These are phyloP conservation scores for Fabrea salina DNA, from an alignment of 169 alveolate species.

Conservation along the genomic window DNA sequence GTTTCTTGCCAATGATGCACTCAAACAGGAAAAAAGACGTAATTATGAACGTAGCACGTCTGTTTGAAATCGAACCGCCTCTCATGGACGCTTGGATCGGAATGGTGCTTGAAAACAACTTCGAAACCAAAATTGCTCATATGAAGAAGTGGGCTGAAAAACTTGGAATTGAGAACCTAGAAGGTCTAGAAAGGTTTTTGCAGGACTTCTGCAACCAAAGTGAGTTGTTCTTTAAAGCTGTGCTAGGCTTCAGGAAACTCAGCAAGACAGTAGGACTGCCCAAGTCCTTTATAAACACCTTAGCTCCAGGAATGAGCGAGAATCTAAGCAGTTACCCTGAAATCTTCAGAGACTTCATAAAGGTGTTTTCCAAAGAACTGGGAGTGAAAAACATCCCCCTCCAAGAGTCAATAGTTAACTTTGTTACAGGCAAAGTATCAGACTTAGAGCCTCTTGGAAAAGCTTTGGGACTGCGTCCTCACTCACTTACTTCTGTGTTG, in stretches of 20 bases:
- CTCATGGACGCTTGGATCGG: background rate
- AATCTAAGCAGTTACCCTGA: background rate
- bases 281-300: background rate
- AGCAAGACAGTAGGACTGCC: background rate
- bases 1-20: background rate
- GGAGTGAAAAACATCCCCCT: background rate
- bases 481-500: background rate
- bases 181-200: background rate
- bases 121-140: background rate
- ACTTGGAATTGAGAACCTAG: background rate
- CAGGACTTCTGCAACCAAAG: background rate
- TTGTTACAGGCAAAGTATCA: background rate
- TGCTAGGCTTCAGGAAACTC: background rate
- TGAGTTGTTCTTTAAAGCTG: background rate
- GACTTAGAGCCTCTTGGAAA: conserved; percentile 1
- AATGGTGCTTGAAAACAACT: background rate
- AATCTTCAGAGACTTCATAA: background rate
- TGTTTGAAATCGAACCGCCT: background rate
- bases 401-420: background rate
- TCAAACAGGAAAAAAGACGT: background rate
- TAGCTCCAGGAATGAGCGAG: background rate
- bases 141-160: background rate
- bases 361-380: background rate
- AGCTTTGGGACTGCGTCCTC: background rate
- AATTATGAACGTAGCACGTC: background rate